Conservation (phyloP, 305 asterid genomes). For the Fraxinus greggii region DNA sequence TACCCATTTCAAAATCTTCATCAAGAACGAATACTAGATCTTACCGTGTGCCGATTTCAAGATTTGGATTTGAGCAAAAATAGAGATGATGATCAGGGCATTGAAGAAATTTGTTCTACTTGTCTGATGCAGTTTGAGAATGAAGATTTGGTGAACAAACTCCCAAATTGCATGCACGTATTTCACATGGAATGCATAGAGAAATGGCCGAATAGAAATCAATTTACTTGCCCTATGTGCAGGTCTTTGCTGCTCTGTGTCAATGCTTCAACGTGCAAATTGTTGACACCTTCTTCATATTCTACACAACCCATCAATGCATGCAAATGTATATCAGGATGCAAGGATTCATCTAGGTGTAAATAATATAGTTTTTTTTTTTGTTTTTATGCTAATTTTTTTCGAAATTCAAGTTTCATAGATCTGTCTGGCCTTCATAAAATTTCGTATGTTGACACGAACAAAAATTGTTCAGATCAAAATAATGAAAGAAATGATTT, state of each 20-base stretch:
- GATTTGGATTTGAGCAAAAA: constrained; percentile 11
- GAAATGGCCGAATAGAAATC: constrained; percentile 50
- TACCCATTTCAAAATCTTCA: constrained; percentile 24
- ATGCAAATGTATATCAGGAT: not conserved
- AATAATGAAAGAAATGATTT: too few relatives aligned
- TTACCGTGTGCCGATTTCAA: constrained; percentile 23
- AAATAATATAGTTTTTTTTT: too few relatives aligned
- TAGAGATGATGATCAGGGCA: not conserved
- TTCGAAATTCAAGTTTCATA: too few relatives aligned
- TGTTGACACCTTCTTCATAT: constrained; percentile 3
- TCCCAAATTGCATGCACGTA: constrained; percentile 51
- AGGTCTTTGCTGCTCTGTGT: constrained; percentile 36
- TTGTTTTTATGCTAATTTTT: too few relatives aligned
- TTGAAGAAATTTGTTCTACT: constrained; percentile 43
- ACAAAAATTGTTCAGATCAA: too few relatives aligned
- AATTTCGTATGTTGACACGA: too few relatives aligned
- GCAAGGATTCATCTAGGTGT: not conserved
- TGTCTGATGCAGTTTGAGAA: constrained; percentile 49
- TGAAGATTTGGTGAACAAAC: constrained; percentile 44
- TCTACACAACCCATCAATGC: constrained; percentile 1
- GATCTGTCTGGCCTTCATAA: too few relatives aligned
- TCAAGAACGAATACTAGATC: constrained; percentile 24
- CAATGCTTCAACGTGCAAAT: constrained; percentile 31
- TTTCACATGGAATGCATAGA: constrained; percentile 54
- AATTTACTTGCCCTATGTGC: constrained; percentile 66